These are phyloP conservation scores for Tulasnella sp. DNA, from an alignment of 768 basidiomycete species.

Conservation along the genomic window DNA sequence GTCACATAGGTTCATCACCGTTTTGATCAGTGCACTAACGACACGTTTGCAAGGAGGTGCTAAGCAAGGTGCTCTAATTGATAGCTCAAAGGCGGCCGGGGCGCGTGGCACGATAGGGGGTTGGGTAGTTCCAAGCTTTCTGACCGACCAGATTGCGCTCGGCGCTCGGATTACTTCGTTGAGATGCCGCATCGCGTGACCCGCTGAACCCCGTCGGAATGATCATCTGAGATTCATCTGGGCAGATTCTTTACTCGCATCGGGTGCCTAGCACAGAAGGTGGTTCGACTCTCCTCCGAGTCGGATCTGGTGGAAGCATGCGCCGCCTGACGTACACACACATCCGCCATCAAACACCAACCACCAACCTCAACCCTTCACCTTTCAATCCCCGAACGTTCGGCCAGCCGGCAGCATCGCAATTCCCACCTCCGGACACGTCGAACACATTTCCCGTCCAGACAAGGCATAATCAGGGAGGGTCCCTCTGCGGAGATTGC, in stretches of 20 bases:
- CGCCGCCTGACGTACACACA: background rate
- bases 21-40: background rate
- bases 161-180: background rate
- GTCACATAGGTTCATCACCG: background rate
- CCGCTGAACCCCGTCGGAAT: slow-evolving; percentile 6
- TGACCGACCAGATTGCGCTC: background rate
- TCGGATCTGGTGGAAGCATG: background rate
- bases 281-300: background rate
- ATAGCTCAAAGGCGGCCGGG: background rate
- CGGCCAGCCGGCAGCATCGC: background rate
- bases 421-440: background rate
- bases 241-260: background rate
- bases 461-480: background rate
- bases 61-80: slow-evolving; percentile 4
- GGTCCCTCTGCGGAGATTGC: too few species aligned
- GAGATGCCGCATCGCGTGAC: background rate
- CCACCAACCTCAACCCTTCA: background rate
- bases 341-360: background rate
- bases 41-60: background rate
- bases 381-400: background rate
- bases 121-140: background rate
- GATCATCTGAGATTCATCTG: slow-evolving; percentile 18
- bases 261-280: slow-evolving; percentile 5
- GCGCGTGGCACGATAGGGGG: background rate
- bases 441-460: background rate